A percentile compares a stretch with the other conserved stretches of the same genome.
Conservation (phyloP, 2,329 filamentous ascomycete genomes). For the Corinectria fuckeliana region DNA sequence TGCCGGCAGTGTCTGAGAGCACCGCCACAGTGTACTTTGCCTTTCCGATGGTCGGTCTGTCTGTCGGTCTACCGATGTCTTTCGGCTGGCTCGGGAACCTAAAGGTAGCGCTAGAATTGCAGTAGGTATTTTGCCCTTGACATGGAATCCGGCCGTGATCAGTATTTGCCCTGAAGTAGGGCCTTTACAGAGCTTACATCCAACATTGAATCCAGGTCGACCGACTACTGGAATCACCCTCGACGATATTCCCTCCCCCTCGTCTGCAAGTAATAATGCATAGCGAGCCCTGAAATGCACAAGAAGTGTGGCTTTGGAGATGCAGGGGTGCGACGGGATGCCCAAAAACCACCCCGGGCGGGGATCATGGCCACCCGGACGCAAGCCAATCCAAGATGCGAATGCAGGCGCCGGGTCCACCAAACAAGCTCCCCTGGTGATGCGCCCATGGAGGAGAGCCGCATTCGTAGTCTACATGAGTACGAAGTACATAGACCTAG, state of each 20-base stretch:
- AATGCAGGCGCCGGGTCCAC: constrained; percentile 24
- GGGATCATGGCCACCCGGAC: background rate
- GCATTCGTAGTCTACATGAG: background rate
- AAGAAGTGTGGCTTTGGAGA: constrained; percentile 15
- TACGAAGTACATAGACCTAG: too few relatives aligned
- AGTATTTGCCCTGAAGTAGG: background rate
- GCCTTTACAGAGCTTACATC: background rate
- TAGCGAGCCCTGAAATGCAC: background rate
- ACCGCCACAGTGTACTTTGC: background rate
- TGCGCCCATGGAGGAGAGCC: constrained; percentile 23
- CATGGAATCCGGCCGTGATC: too few relatives aligned
- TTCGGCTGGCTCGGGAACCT: background rate
- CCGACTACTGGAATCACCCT: background rate
- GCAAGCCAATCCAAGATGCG: constrained; percentile 20
- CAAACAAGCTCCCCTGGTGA: constrained; percentile 36
- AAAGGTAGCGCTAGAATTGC: background rate
- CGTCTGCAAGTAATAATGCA: too few relatives aligned
- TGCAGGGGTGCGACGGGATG: background rate
- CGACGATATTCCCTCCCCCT: too few relatives aligned
- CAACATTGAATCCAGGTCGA: background rate
- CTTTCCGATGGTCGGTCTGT: background rate
- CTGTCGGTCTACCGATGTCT: background rate
- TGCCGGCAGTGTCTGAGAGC: background rate
- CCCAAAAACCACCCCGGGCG: background rate
- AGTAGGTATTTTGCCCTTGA: too few relatives aligned